Evolutionary conservation across 768 basidiomycete species (phyloP).

Genomic region (Podaxis sp.): DNA sequence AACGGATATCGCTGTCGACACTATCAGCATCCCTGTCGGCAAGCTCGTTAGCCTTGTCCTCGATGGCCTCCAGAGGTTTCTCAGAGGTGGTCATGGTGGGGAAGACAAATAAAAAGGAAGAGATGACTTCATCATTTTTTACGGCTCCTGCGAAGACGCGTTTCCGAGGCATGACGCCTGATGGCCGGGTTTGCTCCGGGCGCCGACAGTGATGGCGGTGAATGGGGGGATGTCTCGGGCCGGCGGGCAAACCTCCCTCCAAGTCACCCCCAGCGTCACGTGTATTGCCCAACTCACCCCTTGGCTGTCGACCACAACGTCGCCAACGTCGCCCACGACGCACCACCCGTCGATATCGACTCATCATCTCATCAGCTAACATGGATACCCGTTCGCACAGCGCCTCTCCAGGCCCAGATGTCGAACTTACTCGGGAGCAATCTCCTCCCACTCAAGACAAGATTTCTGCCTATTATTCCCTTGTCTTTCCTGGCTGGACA

Average conservation of each 20-base stretch:
- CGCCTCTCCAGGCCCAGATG: conserved; percentile 33
- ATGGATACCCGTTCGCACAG: conserved; percentile 48
- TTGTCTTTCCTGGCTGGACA: conserved; percentile 91
- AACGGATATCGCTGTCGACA: conserved; percentile 67
- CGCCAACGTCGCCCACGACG: conserved; percentile 26
- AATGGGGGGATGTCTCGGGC: conserved; percentile 17
- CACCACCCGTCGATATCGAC: conserved; percentile 24
- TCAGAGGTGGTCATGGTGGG: conserved; percentile 33
- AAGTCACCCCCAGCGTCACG: conserved; percentile 23
- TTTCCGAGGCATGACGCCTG: background rate
- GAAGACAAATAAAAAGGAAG: conserved; percentile 4
- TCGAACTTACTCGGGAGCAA: conserved; percentile 27
- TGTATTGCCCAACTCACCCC: conserved; percentile 24
- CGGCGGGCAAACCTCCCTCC: background rate
- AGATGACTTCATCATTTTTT: background rate
- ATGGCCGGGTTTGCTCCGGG: conserved; percentile 9
- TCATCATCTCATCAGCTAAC: conserved; percentile 17
- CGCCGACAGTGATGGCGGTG: conserved; percentile 9
- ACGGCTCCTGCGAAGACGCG: background rate
- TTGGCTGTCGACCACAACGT: conserved; percentile 28
- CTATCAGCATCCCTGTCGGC: conserved; percentile 65
- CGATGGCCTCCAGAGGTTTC: conserved; percentile 38
- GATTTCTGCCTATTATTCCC: conserved; percentile 91
- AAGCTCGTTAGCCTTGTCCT: conserved; percentile 53
- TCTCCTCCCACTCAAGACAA: conserved; percentile 57